phyloP scores from a whole-genome alignment of 164 flowering plant species.

The Chimonanthus salicifolius region DNA sequence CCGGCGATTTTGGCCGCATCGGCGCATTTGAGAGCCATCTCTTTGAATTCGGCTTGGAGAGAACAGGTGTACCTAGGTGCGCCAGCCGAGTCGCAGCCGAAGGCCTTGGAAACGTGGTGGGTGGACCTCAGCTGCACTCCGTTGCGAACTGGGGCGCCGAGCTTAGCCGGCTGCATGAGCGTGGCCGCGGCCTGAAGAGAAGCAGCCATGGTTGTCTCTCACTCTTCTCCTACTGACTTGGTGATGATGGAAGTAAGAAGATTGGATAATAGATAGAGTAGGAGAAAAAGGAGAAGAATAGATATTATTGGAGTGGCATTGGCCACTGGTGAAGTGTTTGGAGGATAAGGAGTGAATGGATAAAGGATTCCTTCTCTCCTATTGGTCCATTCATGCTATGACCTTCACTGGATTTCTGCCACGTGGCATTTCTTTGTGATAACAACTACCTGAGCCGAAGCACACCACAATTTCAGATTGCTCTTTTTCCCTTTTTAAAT shows the following conservation, averaged over 20 bases:
- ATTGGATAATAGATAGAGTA: too few relatives aligned
- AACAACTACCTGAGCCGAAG: too few relatives aligned
- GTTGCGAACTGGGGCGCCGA: slow-evolving; percentile 26
- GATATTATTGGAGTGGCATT: too few relatives aligned
- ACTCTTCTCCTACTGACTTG: too few relatives aligned
- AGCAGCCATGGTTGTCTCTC: slow-evolving; percentile 26
- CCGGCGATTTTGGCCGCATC: slow-evolving; percentile 88
- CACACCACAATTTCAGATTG: too few relatives aligned
- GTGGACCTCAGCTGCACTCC: slow-evolving; percentile 46
- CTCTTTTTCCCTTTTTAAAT: too few relatives aligned
- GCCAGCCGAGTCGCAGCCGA: slow-evolving; percentile 43
- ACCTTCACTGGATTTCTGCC: neutral
- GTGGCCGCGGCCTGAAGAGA: slow-evolving; percentile 91
- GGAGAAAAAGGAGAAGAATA: too few relatives aligned
- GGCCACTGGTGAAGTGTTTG: too few relatives aligned
- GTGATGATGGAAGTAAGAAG: too few relatives aligned
- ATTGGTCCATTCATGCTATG: neutral
- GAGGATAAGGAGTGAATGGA: neutral
- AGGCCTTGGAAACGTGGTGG: slow-evolving; percentile 50
- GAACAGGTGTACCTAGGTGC: slow-evolving; percentile 64
- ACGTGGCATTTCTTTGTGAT: neutral
- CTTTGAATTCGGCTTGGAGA: slow-evolving; percentile 67
- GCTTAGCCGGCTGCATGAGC: slow-evolving; percentile 69
- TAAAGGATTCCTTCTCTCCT: neutral
- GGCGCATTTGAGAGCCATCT: slow-evolving; percentile 54